Evolutionary conservation across 2,329 filamentous ascomycete genomes (phyloP).

Genomic region (Lachnellula hyalina): DNA sequence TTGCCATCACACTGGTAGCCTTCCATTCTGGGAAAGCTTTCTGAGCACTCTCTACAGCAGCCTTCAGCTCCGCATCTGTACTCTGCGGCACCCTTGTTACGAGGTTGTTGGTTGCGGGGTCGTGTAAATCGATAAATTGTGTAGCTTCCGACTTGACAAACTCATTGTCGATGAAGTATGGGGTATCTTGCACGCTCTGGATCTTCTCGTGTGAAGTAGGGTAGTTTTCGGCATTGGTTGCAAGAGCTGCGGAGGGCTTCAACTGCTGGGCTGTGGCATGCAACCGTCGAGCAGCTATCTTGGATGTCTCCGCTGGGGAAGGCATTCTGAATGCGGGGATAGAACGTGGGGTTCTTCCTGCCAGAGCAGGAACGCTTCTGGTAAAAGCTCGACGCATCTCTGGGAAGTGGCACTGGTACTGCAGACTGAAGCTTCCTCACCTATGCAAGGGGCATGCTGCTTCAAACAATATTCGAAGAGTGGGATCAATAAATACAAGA

Average conservation of each 20-base stretch:
- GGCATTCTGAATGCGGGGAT: conserved; percentile 26
- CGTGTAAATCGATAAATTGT: conserved; percentile 73
- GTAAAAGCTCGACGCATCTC: conserved; percentile 30
- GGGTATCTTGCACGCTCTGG: conserved; percentile 61
- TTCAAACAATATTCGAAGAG: neutral
- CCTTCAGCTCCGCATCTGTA: conserved; percentile 70
- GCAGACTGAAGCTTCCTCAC: neutral
- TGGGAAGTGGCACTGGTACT: neutral
- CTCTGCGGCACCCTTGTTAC: conserved; percentile 79
- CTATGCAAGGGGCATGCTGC: conserved; percentile 2
- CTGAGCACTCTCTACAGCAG: conserved; percentile 68
- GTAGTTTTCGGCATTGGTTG: conserved; percentile 55
- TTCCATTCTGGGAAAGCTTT: conserved; percentile 72
- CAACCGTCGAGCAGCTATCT: conserved; percentile 45
- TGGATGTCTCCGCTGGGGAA: conserved; percentile 20
- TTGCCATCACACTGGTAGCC: conserved; percentile 63
- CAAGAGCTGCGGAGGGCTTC: conserved; percentile 46
- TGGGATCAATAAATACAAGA: neutral
- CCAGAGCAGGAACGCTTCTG: conserved; percentile 24
- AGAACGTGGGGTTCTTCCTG: conserved; percentile 22
- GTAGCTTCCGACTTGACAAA: conserved; percentile 64
- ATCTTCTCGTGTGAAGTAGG: conserved; percentile 70
- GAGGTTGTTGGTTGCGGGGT: conserved; percentile 81
- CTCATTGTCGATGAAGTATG: conserved; percentile 77
- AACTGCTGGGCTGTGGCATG: conserved; percentile 54